Base-by-base conservation (phyloP, 1,284 basidiomycete genomes). In the Tilletia indica region DNA sequence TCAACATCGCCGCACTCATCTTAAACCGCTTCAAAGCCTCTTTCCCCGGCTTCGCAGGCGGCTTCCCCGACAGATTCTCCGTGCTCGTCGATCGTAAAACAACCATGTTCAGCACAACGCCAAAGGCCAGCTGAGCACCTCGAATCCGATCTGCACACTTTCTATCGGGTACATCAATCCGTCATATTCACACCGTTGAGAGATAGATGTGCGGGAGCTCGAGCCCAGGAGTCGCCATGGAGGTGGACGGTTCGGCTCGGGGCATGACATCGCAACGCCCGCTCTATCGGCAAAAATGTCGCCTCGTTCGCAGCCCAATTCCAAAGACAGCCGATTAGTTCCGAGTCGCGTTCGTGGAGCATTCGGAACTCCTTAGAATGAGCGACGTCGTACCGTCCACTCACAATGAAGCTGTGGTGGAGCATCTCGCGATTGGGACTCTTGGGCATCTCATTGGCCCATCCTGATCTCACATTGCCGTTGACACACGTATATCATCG, bases 41-140 rank as follows among this genome's bases (percentile, higher is more conserved):
- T n/a, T 16, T 64, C 36, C 16, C 36, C 25, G 61, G 61, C 31
- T 39, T 25, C n/a, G 36, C 14, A 11, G 61, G 61, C 31, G 61
- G 61, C 36, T 38, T 34, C 16, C 61, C 61, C 6, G 61, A 25
- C 61, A 64, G 61, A 21, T 64, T 64, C 61, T 64, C 61, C 34
- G 61, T 64, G 61, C 61, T 64, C 34, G 61, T 64, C 4, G 31
- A 34, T 5, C 31, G 36, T 2, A 14, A 36, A 12, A 34, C 31
- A 38, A 64, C 19, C 61, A 36, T 64, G 61, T 42, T 64, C 31
- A 38, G 36, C 34, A 38, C 19, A 3, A 64, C 61, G 36, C 36
- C 31, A 42, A 5, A 3, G 61, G 61, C 61, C 61, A 64, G 14
- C 12, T 42, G 4, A 39, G 8, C 61, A 64, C 61, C 21, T 42